Base-by-base conservation (phyloP, 306 rosid genomes). In the Nissolia schottii region DNA sequence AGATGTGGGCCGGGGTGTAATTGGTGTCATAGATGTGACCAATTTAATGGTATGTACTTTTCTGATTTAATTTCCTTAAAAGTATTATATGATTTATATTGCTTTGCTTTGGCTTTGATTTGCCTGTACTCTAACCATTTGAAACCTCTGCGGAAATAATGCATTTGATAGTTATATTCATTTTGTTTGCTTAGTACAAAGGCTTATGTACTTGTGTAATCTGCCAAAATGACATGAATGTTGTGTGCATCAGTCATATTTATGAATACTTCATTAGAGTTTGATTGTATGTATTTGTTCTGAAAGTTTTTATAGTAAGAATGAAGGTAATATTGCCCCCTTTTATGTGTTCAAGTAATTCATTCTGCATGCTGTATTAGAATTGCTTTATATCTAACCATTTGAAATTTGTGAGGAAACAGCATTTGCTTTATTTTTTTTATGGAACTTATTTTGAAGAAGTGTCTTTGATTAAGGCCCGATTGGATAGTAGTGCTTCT, bases 1-100 rank as follows among this genome's bases (percentile, higher is more conserved):
- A 22, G 89, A 80, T 77, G 77, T 75, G 27, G 85, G 86, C 13
- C 86, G 87, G 5, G 90, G 90, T 55, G 86, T 86, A 40, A 78
- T 86, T 57, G 90, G 90, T 53, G 90, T 86, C 48, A 69, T 81
- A n/a, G 87, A 86, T 75, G 86, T 86, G 60, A 78, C 86, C 37
- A 72, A 71, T 71, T 38, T 86, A 68, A 83, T 86, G 82, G 90
- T 86, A 75, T 43, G 74, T 14, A 61, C 18, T 64, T 64, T 60
- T 65, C 19, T 18, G 12, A 50, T 77, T 69, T 27, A 25, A 64
- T 67, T 59, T 20, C 5, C 34, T 64, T 49, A 15, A 38, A n/a
- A 29, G 25, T 46, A 3, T 29, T 78, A 37, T 57, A n/a, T n/a
- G n/a, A n/a, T n/a, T n/a, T n/a, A n/a, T n/a, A n/a, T n/a, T n/a